Evolutionary conservation across 345 rosid genomes (phyloP), one percentile per base, ranked within the genome.

Genomic region (Pistacia vera): DNA sequence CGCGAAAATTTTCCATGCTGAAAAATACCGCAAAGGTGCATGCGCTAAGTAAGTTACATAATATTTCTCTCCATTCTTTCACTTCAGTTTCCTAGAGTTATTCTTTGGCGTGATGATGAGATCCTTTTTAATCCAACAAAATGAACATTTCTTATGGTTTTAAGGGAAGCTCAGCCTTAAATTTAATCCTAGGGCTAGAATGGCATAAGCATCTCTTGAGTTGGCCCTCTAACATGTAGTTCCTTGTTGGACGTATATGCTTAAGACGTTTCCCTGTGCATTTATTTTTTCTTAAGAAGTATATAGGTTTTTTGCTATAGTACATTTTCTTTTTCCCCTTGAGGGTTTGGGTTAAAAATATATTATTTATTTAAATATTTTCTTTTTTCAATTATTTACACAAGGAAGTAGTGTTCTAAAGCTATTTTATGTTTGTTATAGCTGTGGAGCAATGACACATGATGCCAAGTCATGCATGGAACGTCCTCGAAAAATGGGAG

Each of bases 381-480:
- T 30, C 33, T n/a, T 59, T n/a, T 60, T 36, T 33, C 6, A 0
- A 11, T n/a, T 63, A 9, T 51, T 49, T 63, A 63, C 28, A 33
- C 11, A 16, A 35, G 22, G 18, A 63, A 51, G 18, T 35, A 16
- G 1, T 63, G 61, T 51, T 22, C 12, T 36, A 3, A 14, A 38
- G 18, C 8, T 35, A 4, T 14, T 44, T 72, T 71, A 20, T 38
- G 54, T 25, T 57, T 71, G 35, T n/a, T 35, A 18, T 30, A 68
- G 72, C 74, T 96, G 97, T 80, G 97, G 99, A 61, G 98, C 97
- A n/a, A 87, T 96, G 91, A 92, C 99, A 2, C 99, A 95, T 76
- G 67, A 77, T 83, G 74, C 78, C 0, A 96, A 90, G 76, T 63
- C 90, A 14, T 96, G 98, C 85, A 87, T 89, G 90, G 97, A 93